Conservation (phyloP, 116 monocot species). For the Papilionanthe hybrid region DNA sequence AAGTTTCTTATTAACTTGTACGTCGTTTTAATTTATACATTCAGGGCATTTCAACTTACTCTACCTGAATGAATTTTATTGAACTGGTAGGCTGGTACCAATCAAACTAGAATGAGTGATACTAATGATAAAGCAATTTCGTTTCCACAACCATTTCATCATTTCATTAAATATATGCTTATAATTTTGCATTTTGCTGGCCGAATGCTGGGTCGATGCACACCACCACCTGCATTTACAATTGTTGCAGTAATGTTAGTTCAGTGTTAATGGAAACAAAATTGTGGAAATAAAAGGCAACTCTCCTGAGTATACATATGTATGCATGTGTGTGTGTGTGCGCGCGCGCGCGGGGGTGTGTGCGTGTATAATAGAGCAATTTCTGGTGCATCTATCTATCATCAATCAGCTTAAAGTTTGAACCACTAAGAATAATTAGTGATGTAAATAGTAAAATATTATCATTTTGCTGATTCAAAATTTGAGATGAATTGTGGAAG, state of each 20-base stretch:
- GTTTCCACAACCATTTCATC: background rate
- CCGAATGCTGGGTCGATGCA: conserved; percentile 76
- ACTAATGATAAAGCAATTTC: background rate
- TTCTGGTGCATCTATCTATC: too few species aligned
- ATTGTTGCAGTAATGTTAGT: background rate
- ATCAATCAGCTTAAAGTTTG: too few species aligned
- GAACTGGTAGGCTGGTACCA: background rate
- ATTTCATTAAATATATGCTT: background rate
- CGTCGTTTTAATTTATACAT: background rate
- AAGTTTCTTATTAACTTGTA: background rate
- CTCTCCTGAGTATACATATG: background rate
- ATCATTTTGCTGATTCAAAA: too few species aligned
- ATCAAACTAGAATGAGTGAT: background rate
- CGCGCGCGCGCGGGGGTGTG: too few species aligned
- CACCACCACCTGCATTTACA: conserved; percentile 63
- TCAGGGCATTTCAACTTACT: background rate
- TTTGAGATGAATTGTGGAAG: too few species aligned
- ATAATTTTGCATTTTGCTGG: conserved; percentile 52
- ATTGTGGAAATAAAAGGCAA: background rate
- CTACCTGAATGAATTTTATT: background rate
- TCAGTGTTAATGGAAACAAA: background rate
- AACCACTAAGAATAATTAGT: too few species aligned
- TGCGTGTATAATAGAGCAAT: too few species aligned
- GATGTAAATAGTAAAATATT: too few species aligned
- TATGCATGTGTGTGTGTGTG: too few species aligned